phyloP scores from a whole-genome alignment of 202 grass and related monocot genomes.

The Dendrocalamus latiflorus region DNA sequence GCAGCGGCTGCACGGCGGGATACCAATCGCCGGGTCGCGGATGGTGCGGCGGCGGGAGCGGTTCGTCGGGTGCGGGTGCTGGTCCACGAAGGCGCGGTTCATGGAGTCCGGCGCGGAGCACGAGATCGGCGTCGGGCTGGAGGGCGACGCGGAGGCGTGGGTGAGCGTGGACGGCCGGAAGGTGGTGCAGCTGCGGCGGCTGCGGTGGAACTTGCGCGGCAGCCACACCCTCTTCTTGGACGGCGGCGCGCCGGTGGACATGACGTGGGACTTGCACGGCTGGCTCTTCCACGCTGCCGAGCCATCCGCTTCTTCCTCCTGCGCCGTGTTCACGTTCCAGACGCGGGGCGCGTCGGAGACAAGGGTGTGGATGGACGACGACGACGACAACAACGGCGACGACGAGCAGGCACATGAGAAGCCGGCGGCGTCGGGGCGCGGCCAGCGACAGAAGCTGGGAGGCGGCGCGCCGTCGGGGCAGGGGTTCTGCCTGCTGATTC shows the following conservation, averaged over 20 bases:
- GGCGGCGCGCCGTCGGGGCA: neutral
- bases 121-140: too few species aligned
- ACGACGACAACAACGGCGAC: neutral
- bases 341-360: constrained; percentile 38
- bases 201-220: constrained; percentile 82
- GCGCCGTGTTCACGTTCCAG: constrained; percentile 75
- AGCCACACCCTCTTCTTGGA: constrained; percentile 65
- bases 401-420: neutral
- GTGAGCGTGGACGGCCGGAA: too few species aligned
- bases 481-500: constrained; percentile 50
- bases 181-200: constrained; percentile 45
- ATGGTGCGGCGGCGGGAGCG: too few species aligned
- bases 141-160: too few species aligned
- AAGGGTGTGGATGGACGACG: constrained; percentile 52
- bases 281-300: constrained; percentile 51
- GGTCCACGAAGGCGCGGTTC: too few species aligned
- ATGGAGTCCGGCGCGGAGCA: too few species aligned
- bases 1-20: too few species aligned
- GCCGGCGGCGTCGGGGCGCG: neutral
- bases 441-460: constrained; percentile 23
- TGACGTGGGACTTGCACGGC: constrained; percentile 89
- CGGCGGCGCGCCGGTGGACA: constrained; percentile 56
- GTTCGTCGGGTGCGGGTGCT: too few species aligned
- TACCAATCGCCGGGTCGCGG: too few species aligned
- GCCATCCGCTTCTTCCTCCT: neutral